Conservation (phyloP, 495 filamentous ascomycete species). For the Lepidopterella palustris region DNA sequence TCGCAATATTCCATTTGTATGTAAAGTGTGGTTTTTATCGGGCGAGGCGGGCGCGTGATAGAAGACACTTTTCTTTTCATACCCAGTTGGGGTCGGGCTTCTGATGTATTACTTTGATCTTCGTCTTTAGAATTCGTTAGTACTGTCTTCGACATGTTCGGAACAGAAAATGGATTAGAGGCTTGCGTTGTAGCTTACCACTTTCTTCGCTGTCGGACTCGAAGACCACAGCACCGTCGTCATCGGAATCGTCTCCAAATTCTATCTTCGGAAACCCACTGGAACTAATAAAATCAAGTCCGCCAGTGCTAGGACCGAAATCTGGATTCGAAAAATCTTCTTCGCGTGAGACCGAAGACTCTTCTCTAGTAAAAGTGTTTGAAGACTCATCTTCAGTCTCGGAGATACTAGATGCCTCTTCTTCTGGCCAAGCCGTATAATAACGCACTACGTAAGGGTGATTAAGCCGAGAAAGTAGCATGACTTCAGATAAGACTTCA, state of each 20-base stretch:
- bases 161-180: neutral
- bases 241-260: constrained; percentile 65
- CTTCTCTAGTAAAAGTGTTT: constrained; percentile 29
- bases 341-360: constrained; percentile 15
- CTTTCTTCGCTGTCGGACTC: constrained; percentile 10
- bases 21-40: constrained; percentile 57
- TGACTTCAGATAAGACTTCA: constrained; percentile 85
- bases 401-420: constrained; percentile 43
- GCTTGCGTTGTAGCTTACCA: constrained; percentile 6
- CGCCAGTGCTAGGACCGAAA: constrained; percentile 60
- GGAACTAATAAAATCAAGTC: constrained; percentile 89
- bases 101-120: constrained; percentile 5
- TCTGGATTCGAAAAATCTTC: constrained; percentile 47
- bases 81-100: neutral
- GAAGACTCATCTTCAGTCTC: constrained; percentile 46
- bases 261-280: constrained; percentile 73
- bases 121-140: neutral
- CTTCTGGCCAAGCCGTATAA: constrained; percentile 90
- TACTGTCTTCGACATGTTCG: neutral
- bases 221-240: constrained; percentile 21
- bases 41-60: constrained; percentile 30
- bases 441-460: constrained; percentile 95
- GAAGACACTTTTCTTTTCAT: constrained; percentile 19
- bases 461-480: constrained; percentile 82
- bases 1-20: constrained; percentile 98